Evolutionary conservation across 2,329 filamentous ascomycete genomes (phyloP).

Genomic region (Pseudovirgaria hyperparasitica): DNA sequence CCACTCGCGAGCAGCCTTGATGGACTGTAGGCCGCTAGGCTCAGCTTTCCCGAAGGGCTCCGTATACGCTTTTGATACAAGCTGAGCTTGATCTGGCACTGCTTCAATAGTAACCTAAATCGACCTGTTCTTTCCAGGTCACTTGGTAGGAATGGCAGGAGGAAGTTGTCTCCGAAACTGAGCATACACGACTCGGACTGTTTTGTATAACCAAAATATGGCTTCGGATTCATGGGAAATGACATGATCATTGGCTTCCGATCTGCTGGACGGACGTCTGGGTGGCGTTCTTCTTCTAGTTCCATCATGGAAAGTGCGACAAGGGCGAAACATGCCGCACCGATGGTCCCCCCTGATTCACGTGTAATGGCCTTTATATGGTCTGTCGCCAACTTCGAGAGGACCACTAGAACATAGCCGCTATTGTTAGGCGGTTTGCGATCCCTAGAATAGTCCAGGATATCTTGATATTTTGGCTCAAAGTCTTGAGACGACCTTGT

Average conservation of each 20-base stretch:
- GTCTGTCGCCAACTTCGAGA: conserved; percentile 19
- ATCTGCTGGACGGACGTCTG: conserved; percentile 13
- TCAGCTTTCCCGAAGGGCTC: conserved; percentile 8
- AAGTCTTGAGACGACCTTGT: conserved; percentile 10
- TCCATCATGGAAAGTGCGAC: conserved; percentile 35
- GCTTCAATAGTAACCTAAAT: conserved; percentile 24
- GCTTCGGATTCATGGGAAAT: conserved; percentile 34
- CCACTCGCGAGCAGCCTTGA: conserved; percentile 29
- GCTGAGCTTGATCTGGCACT: conserved; percentile 29
- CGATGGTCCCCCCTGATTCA: conserved; percentile 25
- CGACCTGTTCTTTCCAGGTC: conserved; percentile 22
- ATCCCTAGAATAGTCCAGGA: conserved; percentile 25
- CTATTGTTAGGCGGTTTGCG: conserved; percentile 25
- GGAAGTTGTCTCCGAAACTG: conserved; percentile 33
- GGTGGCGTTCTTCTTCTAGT: conserved; percentile 22
- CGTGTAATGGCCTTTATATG: conserved; percentile 27
- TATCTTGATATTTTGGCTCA: conserved; percentile 17
- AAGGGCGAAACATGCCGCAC: conserved; percentile 34
- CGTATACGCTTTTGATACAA: conserved; percentile 32
- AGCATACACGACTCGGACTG: conserved; percentile 33
- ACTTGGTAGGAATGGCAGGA: conserved; percentile 29
- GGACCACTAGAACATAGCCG: conserved; percentile 15
- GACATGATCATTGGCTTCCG: conserved; percentile 29
- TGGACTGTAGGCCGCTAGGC: conserved; percentile 23
- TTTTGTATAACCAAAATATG: conserved; percentile 26